phyloP scores from a whole-genome alignment of 345 rosid species.

The Eucalyptus microcorys region DNA sequence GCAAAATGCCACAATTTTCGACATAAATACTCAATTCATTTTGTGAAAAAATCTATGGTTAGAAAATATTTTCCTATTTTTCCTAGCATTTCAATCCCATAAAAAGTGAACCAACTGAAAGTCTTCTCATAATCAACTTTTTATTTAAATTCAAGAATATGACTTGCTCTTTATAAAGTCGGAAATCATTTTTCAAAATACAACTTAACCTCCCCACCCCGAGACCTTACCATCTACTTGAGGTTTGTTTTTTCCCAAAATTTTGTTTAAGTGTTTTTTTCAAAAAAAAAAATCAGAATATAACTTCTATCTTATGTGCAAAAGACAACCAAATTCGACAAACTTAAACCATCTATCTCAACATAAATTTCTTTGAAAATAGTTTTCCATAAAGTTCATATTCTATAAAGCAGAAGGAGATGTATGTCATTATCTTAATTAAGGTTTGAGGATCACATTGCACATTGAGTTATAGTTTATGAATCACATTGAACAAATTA shows the following conservation, averaged over 20 bases:
- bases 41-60: background rate
- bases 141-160: background rate
- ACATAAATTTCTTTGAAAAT: background rate
- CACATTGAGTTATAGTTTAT: too few relatives aligned
- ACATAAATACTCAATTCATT: background rate
- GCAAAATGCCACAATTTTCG: background rate
- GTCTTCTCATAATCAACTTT: background rate
- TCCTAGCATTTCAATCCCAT: background rate
- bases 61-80: background rate
- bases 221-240: background rate
- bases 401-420: background rate
- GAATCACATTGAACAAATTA: too few relatives aligned
- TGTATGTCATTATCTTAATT: too few relatives aligned
- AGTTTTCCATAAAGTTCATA: background rate
- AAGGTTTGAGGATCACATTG: too few relatives aligned
- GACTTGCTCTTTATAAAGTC: background rate
- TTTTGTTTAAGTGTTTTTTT: background rate
- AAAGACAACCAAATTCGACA: background rate
- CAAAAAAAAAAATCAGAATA: background rate
- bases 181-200: background rate
- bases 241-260: background rate
- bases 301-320: background rate
- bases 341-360: background rate
- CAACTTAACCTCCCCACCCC: background rate
- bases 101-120: background rate